Evolutionary conservation across 257 asterid genomes (phyloP).

Genomic region (Agastache rugosa): DNA sequence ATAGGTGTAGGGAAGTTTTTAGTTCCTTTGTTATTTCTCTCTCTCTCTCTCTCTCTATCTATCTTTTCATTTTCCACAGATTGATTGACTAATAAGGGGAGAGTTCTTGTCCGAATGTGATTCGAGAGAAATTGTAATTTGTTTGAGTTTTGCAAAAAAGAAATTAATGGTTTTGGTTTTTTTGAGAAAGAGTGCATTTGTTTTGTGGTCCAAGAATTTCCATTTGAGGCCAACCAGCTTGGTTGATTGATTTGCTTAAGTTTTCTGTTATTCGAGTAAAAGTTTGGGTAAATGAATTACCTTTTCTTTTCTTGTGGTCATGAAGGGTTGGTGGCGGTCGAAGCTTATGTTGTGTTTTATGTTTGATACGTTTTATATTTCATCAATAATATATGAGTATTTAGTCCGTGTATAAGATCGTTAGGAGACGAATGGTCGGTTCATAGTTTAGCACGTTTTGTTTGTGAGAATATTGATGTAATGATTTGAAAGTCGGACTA

Average conservation of each 20-base stretch:
- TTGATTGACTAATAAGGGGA: constrained; percentile 26
- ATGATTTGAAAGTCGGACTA: too few species aligned
- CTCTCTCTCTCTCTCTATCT: constrained; percentile 3
- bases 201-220: constrained; percentile 30
- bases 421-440: too few species aligned
- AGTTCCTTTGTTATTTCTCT: background rate
- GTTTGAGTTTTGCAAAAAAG: constrained; percentile 33
- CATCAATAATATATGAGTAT: background rate
- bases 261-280: constrained; percentile 22
- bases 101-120: constrained; percentile 32
- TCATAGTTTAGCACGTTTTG: too few species aligned
- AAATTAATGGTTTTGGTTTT: background rate
- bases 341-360: background rate
- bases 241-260: constrained; percentile 28
- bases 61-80: background rate
- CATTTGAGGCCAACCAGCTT: constrained; percentile 29
- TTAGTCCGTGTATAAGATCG: too few species aligned
- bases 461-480: too few species aligned
- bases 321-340: background rate
- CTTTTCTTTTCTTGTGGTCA: background rate
- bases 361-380: background rate
- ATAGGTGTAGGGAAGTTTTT: constrained; percentile 38
- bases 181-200: background rate
- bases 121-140: constrained; percentile 32
- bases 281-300: background rate